These are phyloP conservation scores for Wickerhamomyces chambardii DNA, from an alignment of 805 yeast genomes.

Conservation along the genomic window DNA sequence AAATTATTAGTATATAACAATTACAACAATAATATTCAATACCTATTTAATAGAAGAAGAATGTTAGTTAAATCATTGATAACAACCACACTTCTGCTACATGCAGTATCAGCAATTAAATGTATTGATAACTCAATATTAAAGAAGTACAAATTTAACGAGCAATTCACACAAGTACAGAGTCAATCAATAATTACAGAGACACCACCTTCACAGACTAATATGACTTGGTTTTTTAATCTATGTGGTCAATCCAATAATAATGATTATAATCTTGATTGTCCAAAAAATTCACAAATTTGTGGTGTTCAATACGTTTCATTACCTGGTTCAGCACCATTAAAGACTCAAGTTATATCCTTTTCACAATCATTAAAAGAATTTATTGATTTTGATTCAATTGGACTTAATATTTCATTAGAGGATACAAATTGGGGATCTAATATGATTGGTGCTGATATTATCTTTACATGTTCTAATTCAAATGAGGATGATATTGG, in stretches of 20 bases:
- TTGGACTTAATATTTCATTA: constrained; percentile 29
- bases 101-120: no score
- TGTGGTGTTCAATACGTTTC: constrained; percentile 64
- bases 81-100: no score
- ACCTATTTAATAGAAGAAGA: no score
- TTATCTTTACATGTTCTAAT: constrained; percentile 39
- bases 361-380: constrained; percentile 33
- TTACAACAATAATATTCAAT: no score
- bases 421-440: constrained; percentile 69
- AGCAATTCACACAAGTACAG: constrained; percentile 38
- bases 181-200: constrained; percentile 27
- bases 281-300: constrained; percentile 65
- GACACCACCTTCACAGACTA: constrained; percentile 77
- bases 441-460: constrained; percentile 32
- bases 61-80: no score
- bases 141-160: neutral
- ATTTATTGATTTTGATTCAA: constrained; percentile 16
- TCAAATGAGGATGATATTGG: constrained; percentile 22
- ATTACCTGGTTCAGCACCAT: constrained; percentile 36
- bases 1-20: no score
- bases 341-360: constrained; percentile 56
- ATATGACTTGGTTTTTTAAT: constrained; percentile 59
- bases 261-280: constrained; percentile 20
- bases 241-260: constrained; percentile 35
- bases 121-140: no score